Conservation (phyloP, 495 filamentous ascomycete genomes). For the Opeltia flavorubescens region DNA sequence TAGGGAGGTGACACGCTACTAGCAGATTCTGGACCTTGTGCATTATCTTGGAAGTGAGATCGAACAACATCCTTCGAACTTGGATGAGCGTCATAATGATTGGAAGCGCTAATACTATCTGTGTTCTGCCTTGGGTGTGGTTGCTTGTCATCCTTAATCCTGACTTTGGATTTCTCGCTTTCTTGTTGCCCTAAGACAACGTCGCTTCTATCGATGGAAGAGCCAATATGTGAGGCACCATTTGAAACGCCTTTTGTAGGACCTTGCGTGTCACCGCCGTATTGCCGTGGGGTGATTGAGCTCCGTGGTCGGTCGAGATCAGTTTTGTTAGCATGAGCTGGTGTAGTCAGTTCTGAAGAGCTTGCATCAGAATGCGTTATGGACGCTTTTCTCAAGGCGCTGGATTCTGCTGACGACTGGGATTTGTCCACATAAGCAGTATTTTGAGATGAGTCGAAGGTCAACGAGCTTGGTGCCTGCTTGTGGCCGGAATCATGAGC, state of each 20-base stretch:
- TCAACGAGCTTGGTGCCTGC: too few species aligned
- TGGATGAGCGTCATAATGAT: constrained; percentile 31
- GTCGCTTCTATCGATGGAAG: constrained; percentile 69
- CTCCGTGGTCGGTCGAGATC: not conserved
- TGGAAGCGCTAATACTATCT: constrained; percentile 20
- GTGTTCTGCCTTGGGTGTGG: constrained; percentile 15
- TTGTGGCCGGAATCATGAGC: too few species aligned
- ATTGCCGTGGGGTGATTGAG: not conserved
- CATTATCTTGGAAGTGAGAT: not conserved
- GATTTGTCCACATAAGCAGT: too few species aligned
- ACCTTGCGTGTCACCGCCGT: constrained; percentile 4
- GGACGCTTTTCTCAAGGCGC: too few species aligned
- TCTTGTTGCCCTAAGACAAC: constrained; percentile 75
- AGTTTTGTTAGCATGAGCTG: too few species aligned
- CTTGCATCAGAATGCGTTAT: too few species aligned
- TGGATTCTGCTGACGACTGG: too few species aligned
- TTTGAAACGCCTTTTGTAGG: constrained; percentile 6
- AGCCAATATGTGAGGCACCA: constrained; percentile 19
- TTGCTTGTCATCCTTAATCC: constrained; percentile 47
- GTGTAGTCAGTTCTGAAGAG: too few species aligned
- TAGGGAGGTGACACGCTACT: not conserved
- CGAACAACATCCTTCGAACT: not conserved
- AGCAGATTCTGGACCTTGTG: not conserved
- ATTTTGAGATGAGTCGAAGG: too few species aligned
- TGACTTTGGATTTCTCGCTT: constrained; percentile 52